Conservation (phyloP, 805 yeast genomes). For the Myxozyma neotropica region DNA sequence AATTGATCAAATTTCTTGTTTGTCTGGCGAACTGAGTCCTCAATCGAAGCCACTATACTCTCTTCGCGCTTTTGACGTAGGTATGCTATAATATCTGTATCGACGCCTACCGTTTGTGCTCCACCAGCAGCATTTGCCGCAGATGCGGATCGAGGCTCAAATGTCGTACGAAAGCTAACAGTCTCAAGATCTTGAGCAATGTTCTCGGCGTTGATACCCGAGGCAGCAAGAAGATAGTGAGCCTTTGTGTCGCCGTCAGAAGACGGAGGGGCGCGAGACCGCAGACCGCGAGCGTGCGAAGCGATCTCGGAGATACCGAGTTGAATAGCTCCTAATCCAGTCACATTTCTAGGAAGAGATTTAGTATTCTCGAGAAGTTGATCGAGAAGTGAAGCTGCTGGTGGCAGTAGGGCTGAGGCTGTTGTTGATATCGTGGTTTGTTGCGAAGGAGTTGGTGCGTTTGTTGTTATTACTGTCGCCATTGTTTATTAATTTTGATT, state of each 20-base stretch:
- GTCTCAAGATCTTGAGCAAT: constrained; percentile 59
- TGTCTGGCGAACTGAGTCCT: constrained; percentile 70
- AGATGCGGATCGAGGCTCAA: constrained; percentile 38
- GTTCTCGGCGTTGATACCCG: constrained; percentile 85
- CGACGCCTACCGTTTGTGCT: constrained; percentile 11
- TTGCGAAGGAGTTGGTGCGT: too few species aligned
- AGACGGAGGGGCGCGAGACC: constrained; percentile 45
- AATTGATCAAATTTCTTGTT: constrained; percentile 81
- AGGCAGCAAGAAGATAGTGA: constrained; percentile 85
- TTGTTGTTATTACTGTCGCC: not conserved
- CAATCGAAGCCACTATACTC: constrained; percentile 78
- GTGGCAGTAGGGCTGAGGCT: constrained; percentile 8
- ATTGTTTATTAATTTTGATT: too few species aligned
- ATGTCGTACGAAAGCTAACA: constrained; percentile 42
- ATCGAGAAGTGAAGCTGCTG: constrained; percentile 31
- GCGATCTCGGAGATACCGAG: constrained; percentile 78
- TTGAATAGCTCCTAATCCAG: constrained; percentile 71
- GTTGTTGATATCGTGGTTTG: not conserved
- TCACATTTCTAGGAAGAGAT: constrained; percentile 29
- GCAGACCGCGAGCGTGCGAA: constrained; percentile 61
- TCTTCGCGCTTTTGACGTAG: constrained; percentile 76
- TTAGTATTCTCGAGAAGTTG: constrained; percentile 32
- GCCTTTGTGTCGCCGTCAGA: constrained; percentile 48
- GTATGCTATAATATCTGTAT: constrained; percentile 61
- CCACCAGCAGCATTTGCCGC: constrained; percentile 20